Evolutionary conservation across 176 grass and related monocot species (phyloP).

Genomic region (Musa schizocarpa): DNA sequence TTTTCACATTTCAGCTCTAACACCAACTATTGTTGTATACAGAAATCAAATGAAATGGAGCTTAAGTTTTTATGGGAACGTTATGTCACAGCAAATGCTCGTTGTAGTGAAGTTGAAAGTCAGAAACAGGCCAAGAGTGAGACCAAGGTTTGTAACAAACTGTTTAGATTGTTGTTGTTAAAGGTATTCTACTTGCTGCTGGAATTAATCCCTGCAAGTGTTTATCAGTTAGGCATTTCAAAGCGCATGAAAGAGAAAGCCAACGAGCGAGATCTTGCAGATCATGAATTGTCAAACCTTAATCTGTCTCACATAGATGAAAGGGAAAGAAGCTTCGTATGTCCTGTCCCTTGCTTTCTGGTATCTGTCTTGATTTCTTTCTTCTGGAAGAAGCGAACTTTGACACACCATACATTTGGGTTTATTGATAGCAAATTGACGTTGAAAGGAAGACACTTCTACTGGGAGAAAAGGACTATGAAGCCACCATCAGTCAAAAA

Average conservation of each 20-base stretch:
- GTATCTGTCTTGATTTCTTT: conserved; percentile 17
- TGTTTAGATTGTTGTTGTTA: background rate
- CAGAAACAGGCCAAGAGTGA: conserved; percentile 61
- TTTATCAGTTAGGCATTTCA: conserved; percentile 52
- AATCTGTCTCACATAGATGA: conserved; percentile 83
- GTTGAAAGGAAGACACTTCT: conserved; percentile 64
- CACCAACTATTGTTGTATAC: conserved; percentile 1
- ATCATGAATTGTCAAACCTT: conserved; percentile 66
- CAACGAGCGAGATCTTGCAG: conserved; percentile 56
- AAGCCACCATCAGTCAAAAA: conserved; percentile 56
- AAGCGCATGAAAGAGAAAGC: conserved; percentile 80
- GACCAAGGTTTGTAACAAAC: conserved; percentile 43
- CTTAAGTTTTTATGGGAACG: conserved; percentile 50
- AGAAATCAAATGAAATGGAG: conserved; percentile 78
- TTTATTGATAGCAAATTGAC: conserved; percentile 65
- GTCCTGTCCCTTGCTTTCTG: conserved; percentile 13
- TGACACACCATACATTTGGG: conserved; percentile 20
- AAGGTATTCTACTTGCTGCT: conserved; percentile 2
- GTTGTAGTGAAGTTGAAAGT: conserved; percentile 62
- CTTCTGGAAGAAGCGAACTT: conserved; percentile 10
- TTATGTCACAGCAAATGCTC: conserved; percentile 51
- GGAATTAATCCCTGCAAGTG: conserved; percentile 6
- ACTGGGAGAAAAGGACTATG: conserved; percentile 62
- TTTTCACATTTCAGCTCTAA: background rate
- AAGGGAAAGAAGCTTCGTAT: conserved; percentile 65